A percentile compares a stretch with the other conserved stretches of the same genome.
Conservation (phyloP, 164 flowering plant species). For the Stephania cephalantha region DNA sequence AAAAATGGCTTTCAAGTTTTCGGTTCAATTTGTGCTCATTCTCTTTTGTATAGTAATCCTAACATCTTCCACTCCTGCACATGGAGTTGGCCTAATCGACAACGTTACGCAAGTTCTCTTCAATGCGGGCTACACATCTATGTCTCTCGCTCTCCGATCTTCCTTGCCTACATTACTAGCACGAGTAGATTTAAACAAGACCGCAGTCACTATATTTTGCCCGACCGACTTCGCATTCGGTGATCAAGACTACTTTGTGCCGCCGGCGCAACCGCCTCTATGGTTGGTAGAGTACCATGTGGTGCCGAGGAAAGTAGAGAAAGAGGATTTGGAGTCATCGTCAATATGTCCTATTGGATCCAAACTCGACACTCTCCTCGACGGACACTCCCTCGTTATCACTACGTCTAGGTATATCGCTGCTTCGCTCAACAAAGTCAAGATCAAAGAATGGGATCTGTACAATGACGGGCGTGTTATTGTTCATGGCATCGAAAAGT, state of each 20-base stretch:
- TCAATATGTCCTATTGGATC: neutral
- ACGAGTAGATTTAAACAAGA: neutral
- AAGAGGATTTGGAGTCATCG: neutral
- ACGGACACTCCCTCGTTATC: constrained; percentile 14
- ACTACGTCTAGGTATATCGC: neutral
- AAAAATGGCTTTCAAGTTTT: neutral
- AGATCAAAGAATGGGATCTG: constrained; percentile 14
- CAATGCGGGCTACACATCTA: neutral
- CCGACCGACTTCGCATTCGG: neutral
- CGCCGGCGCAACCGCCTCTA: neutral
- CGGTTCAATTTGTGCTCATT: neutral
- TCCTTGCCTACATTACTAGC: neutral
- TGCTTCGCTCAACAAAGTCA: constrained; percentile 6
- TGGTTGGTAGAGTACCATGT: constrained; percentile 2
- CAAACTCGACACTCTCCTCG: constrained; percentile 14
- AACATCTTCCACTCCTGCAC: neutral
- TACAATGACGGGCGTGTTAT: constrained; percentile 12
- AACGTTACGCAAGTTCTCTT: neutral
- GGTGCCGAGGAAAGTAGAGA: neutral
- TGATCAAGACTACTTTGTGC: neutral
- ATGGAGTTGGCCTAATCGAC: neutral
- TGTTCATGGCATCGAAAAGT: constrained; percentile 15
- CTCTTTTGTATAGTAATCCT: neutral
- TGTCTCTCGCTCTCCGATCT: constrained; percentile 1
- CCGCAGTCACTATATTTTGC: neutral